Percentiles rank a stretch among this genome's conserved stretches.
Conservation (phyloP, 164 flowering plant genomes). For the Macadamia integrifolia region DNA sequence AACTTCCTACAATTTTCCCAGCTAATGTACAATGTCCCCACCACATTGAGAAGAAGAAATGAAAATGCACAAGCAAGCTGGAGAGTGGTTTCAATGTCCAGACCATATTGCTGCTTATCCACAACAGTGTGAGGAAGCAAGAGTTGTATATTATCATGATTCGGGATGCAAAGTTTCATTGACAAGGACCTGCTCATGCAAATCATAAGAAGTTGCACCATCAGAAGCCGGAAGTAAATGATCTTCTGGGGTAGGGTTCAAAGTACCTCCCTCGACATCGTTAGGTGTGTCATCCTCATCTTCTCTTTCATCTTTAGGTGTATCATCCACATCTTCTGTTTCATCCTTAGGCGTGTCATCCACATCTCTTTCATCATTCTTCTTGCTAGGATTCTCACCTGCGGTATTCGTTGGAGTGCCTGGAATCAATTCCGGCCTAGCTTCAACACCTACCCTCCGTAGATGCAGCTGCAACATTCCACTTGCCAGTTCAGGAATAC, state of each 20-base stretch:
- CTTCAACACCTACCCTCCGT: constrained; percentile 87
- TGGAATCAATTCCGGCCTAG: constrained; percentile 55
- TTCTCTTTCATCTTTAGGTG: constrained; percentile 27
- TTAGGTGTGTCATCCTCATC: too few species aligned
- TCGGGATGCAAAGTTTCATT: constrained; percentile 8
- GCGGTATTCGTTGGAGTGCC: constrained; percentile 39
- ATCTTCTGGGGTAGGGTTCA: constrained; percentile 25
- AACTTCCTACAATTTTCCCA: constrained; percentile 17
- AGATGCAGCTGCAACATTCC: constrained; percentile 60
- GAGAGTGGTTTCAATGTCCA: constrained; percentile 9
- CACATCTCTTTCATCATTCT: constrained; percentile 33
- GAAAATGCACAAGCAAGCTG: constrained; percentile 6
- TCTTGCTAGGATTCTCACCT: constrained; percentile 43
- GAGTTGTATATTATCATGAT: neutral
- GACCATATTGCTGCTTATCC: constrained; percentile 1
- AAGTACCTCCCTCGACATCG: constrained; percentile 32
- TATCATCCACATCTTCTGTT: constrained; percentile 30
- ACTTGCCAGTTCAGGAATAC: constrained; percentile 7
- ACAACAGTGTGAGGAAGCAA: constrained; percentile 5
- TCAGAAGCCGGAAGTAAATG: constrained; percentile 39
- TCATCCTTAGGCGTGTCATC: constrained; percentile 28
- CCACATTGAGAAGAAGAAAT: constrained; percentile 16
- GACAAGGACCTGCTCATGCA: constrained; percentile 26
- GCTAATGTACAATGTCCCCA: constrained; percentile 26
- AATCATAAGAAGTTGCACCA: constrained; percentile 24